phyloP scores from a whole-genome alignment of 202 grass and related monocot genomes.

The Panicum virgatum region DNA sequence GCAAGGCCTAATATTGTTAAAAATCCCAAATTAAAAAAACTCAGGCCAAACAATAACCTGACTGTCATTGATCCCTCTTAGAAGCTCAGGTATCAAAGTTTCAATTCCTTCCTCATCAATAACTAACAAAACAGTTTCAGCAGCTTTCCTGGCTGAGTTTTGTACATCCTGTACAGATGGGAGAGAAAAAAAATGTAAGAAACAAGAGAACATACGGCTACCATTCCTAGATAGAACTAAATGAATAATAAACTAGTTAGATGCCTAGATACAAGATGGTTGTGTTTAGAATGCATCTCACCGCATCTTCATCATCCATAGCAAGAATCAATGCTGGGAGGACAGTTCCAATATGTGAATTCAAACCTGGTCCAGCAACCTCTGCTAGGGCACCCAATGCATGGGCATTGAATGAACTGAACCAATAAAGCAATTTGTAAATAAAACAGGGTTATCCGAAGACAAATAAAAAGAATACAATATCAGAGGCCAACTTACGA shows the following conservation, averaged over 20 bases:
- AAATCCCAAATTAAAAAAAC: conserved; percentile 13
- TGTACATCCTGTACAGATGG: conserved; percentile 67
- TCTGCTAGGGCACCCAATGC: conserved; percentile 95
- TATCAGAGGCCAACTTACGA: conserved; percentile 60
- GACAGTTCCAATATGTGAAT: conserved; percentile 89
- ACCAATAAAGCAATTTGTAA: conserved; percentile 51
- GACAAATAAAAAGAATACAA: conserved; percentile 20
- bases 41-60: conserved; percentile 62
- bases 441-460: conserved; percentile 21
- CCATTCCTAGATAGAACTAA: background rate
- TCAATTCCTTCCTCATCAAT: conserved; percentile 93
- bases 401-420: conserved; percentile 96
- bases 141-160: conserved; percentile 87
- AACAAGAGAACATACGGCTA: background rate
- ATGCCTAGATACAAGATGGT: conserved; percentile 15
- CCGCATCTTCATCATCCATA: conserved; percentile 73
- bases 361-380: conserved; percentile 89
- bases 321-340: conserved; percentile 84
- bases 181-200: conserved; percentile 26
- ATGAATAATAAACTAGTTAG: conserved; percentile 17
- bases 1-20: conserved; percentile 10
- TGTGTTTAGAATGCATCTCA: conserved; percentile 42
- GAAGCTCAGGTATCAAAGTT: conserved; percentile 79
- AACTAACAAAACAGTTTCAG: conserved; percentile 87
- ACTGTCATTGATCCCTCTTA: conserved; percentile 80